phyloP scores from a whole-genome alignment of 257 asterid species.

The Marsdenia floribunda region DNA sequence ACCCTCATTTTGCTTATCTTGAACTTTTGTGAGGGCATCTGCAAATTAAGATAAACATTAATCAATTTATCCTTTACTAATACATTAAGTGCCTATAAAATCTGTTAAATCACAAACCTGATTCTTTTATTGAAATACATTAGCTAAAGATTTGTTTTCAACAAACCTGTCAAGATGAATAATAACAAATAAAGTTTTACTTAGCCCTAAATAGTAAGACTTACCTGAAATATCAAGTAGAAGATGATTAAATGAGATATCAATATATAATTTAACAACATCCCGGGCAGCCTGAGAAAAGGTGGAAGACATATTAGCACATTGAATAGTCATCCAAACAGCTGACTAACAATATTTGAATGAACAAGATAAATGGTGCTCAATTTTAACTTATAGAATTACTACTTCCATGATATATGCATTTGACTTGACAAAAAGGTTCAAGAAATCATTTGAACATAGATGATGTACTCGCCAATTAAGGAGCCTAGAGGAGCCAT shows the following conservation, averaged over 20 bases:
- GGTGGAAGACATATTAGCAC: conserved; percentile 16
- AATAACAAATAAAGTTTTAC: background rate
- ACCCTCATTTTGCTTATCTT: conserved; percentile 52
- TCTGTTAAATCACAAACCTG: background rate
- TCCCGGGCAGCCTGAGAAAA: conserved; percentile 61
- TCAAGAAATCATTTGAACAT: background rate
- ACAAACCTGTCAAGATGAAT: background rate
- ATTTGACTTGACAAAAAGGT: background rate
- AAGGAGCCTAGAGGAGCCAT: background rate
- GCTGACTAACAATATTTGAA: background rate
- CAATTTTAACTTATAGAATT: background rate
- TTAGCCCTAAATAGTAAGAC: conserved; percentile 20
- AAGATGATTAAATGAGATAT: conserved; percentile 58
- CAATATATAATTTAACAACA: conserved; percentile 62
- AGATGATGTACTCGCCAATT: background rate
- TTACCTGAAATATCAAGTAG: conserved; percentile 69
- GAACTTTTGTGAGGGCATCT: conserved; percentile 61
- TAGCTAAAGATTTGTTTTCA: background rate
- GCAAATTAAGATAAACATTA: conserved; percentile 23
- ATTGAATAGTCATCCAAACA: conserved; percentile 13
- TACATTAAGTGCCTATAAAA: background rate
- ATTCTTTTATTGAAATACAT: background rate
- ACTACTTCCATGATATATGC: background rate
- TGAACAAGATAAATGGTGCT: background rate
- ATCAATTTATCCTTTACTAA: background rate